Evolutionary conservation across 2,329 filamentous ascomycete genomes (phyloP).

Genomic region (Periconia macrospinosa): DNA sequence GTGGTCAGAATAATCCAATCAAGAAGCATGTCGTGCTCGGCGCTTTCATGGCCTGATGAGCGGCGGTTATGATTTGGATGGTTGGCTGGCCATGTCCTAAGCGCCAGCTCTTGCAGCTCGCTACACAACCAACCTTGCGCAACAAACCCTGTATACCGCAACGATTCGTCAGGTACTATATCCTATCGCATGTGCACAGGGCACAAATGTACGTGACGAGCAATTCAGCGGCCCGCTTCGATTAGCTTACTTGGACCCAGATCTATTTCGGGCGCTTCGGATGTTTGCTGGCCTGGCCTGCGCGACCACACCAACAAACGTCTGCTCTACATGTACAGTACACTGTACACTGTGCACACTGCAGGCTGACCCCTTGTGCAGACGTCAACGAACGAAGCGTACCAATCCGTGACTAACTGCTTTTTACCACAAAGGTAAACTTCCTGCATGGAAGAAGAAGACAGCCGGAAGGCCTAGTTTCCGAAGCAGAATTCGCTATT

Average conservation of each 20-base stretch:
- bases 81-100: conserved; percentile 38
- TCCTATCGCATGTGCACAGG: conserved; percentile 31
- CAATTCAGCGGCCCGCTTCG: conserved; percentile 34
- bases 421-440: not conserved
- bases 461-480: not conserved
- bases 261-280: conserved; percentile 36
- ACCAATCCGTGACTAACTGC: not conserved
- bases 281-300: not conserved
- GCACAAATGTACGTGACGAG: conserved; percentile 36
- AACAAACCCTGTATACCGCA: conserved; percentile 14
- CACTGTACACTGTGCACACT: not conserved
- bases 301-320: conserved; percentile 1
- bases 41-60: conserved; percentile 32
- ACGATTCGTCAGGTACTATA: conserved; percentile 31
- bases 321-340: too few species aligned
- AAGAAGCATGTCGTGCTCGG: conserved; percentile 30
- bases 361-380: conserved; percentile 8
- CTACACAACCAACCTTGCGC: conserved; percentile 27
- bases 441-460: not conserved
- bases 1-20: conserved; percentile 33
- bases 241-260: conserved; percentile 19
- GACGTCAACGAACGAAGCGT: not conserved
- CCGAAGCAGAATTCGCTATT: conserved; percentile 12
- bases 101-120: conserved; percentile 37
- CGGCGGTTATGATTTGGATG: conserved; percentile 41